Percentiles rank a stretch among this genome's conserved stretches.
Evolutionary conservation across 768 basidiomycete genomes (phyloP).

Genomic region (Boletus rubescentipes): DNA sequence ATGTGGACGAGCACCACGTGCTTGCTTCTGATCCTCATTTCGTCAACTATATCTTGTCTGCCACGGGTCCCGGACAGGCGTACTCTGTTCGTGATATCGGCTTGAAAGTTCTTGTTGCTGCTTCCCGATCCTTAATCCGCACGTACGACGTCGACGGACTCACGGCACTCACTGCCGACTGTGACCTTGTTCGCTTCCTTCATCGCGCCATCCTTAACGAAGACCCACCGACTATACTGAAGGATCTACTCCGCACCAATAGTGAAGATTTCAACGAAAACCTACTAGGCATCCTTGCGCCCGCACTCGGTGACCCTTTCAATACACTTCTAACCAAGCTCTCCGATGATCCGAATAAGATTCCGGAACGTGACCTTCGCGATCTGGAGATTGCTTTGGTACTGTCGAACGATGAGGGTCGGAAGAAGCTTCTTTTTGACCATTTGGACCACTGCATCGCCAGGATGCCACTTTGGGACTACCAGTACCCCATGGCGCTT

Average conservation of each 20-base stretch:
- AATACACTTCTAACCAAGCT: slow-evolving; percentile 1
- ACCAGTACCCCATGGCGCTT: not conserved
- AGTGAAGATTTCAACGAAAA: not conserved
- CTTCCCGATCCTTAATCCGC: not conserved
- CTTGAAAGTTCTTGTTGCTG: not conserved
- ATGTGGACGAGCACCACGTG: not conserved
- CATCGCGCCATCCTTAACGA: not conserved
- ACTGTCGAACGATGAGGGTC: not conserved
- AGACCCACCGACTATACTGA: slow-evolving; percentile 6
- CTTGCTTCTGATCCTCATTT: slow-evolving; percentile 1
- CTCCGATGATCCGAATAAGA: not conserved
- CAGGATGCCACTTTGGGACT: not conserved
- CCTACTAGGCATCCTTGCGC: not conserved
- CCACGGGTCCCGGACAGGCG: not conserved
- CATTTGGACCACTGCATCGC: slow-evolving; percentile 1
- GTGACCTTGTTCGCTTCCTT: slow-evolving; percentile 1
- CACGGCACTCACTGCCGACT: not conserved
- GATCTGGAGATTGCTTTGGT: slow-evolving; percentile 8
- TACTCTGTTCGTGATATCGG: slow-evolving; percentile 1
- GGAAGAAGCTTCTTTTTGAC: not conserved
- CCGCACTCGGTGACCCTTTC: slow-evolving; percentile 4
- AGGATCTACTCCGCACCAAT: not conserved
- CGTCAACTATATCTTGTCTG: slow-evolving; percentile 2
- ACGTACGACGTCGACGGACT: not conserved
- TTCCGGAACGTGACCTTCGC: slow-evolving; percentile 3